Conservation (phyloP, 2,329 filamentous ascomycete genomes). For the Ophiostoma sp. region DNA sequence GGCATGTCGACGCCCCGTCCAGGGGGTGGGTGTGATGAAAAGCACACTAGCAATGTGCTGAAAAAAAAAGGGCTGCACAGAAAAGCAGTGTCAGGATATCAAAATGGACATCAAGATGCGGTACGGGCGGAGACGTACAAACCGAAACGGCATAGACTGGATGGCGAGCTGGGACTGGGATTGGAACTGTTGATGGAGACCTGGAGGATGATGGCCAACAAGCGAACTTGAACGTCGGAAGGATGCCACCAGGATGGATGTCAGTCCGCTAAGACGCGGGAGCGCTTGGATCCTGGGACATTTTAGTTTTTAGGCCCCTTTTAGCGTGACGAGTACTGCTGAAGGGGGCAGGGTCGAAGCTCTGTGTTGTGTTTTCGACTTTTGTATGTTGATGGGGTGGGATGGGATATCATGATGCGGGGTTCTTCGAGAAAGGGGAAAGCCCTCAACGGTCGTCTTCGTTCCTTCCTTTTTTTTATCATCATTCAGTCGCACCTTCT, state of each 20-base stretch:
- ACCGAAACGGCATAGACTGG: slow-evolving; percentile 5
- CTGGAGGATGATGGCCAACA: neutral
- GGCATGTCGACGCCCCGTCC: neutral
- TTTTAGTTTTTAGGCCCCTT: neutral
- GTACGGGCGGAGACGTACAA: neutral
- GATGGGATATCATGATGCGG: neutral
- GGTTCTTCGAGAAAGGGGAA: neutral
- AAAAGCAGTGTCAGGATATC: neutral
- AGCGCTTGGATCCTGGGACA: neutral
- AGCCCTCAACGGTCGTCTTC: neutral
- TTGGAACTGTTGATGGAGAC: neutral
- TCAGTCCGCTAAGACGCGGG: neutral
- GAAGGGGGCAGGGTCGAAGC: neutral
- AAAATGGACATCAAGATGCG: neutral
- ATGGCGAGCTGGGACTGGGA: neutral
- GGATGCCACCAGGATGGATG: neutral
- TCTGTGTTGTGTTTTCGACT: neutral
- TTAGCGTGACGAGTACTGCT: slow-evolving; percentile 17
- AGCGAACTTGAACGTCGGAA: too few relatives aligned
- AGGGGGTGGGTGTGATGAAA: slow-evolving; percentile 6
- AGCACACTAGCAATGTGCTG: slow-evolving; percentile 4
- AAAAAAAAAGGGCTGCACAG: neutral
- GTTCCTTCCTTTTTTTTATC: neutral
- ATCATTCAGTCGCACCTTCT: neutral
- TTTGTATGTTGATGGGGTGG: neutral